These are phyloP conservation scores for Chaetothyriales sp. DNA, from an alignment of 2,329 filamentous ascomycete species.

Conservation along the genomic window DNA sequence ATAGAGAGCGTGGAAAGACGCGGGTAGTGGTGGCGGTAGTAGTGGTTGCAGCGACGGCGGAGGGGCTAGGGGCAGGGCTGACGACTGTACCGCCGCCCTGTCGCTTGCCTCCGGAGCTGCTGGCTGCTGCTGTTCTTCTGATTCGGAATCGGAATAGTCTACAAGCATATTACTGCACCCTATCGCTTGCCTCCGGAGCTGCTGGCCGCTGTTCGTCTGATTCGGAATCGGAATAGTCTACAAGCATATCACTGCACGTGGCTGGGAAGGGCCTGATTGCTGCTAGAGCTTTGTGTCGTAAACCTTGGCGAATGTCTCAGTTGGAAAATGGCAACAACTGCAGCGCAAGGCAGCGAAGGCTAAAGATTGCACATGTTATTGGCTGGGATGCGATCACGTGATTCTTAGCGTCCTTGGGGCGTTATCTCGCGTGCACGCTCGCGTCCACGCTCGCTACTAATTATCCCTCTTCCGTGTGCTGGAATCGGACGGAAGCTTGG, in stretches of 20 bases:
- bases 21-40: constrained; percentile 41
- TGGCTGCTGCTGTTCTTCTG: too few relatives aligned
- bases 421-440: not conserved
- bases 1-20: constrained; percentile 78
- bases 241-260: not conserved
- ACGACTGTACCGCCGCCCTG: not conserved
- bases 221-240: not conserved
- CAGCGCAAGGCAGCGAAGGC: not conserved
- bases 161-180: too few relatives aligned
- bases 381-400: not conserved
- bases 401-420: not conserved
- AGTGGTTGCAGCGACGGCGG: not conserved
- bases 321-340: not conserved
- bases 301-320: not conserved
- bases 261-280: too few relatives aligned
- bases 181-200: not conserved
- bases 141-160: too few relatives aligned
- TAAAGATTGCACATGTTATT: not conserved
- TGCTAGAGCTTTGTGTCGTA: not conserved
- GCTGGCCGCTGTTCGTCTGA: not conserved
- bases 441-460: too few relatives aligned
- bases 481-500: too few relatives aligned
- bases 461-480: too few relatives aligned
- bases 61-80: not conserved
- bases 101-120: too few relatives aligned